Conservation (phyloP, 176 grass and related monocot species). For the Phoenix dactylifera region DNA sequence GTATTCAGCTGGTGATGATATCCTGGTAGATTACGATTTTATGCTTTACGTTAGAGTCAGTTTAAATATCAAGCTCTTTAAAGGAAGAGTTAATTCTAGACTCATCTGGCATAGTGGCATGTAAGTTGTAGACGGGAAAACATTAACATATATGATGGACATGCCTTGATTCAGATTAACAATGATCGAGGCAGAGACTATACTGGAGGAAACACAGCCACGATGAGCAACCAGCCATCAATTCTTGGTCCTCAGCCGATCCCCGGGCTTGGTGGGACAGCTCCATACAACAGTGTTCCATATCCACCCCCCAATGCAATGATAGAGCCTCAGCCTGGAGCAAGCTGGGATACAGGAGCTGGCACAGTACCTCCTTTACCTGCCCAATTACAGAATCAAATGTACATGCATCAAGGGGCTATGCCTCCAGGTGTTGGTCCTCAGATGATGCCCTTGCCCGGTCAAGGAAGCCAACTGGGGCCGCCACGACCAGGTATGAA, state of each 20-base stretch:
- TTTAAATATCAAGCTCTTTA: too few relatives aligned
- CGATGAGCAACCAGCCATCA: constrained; percentile 51
- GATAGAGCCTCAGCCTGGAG: constrained; percentile 16
- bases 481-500: too few relatives aligned
- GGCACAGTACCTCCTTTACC: constrained; percentile 16
- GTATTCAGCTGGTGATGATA: too few relatives aligned
- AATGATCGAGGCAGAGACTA: constrained; percentile 80
- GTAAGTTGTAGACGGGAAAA: neutral
- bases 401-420: too few relatives aligned
- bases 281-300: constrained; percentile 12
- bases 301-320: constrained; percentile 1
- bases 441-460: too few relatives aligned
- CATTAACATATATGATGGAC: neutral
- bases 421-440: too few relatives aligned
- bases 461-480: too few relatives aligned
- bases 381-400: constrained; percentile 27
- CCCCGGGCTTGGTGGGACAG: constrained; percentile 13
- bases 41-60: too few relatives aligned
- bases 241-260: constrained; percentile 63
- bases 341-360: constrained; percentile 11
- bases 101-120: neutral
- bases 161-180: constrained; percentile 48
- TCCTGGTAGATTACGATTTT: too few relatives aligned
- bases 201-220: constrained; percentile 35
- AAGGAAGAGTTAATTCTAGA: too few relatives aligned